Evolutionary conservation across 176 grass and related monocot species (phyloP), one percentile per base, ranked within the genome.

Genomic region (Panicum miliaceum): DNA sequence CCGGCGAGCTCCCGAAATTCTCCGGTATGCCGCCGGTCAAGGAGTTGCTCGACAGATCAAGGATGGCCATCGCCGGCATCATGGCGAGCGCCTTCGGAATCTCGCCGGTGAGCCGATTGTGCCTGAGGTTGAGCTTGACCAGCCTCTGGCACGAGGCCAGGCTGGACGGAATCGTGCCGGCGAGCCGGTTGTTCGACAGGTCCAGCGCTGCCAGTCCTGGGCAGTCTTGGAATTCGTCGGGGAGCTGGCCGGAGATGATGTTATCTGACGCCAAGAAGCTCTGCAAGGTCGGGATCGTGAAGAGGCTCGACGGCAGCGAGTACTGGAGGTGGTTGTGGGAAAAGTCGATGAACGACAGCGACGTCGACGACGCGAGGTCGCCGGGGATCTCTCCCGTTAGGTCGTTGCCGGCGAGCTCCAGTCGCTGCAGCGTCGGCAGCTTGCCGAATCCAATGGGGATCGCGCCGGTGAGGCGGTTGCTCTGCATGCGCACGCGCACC

Each of bases 151-250:
- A 98, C 0, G 96, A 91, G 8, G 91, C 92, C 4, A 98, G 76
- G 80, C 91, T 93, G 38, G 91, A 73, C 7, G 96, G 93, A 3
- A 98, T 90, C 32, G 71, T 62, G 42, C 93, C 87, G 4, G 57
- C 12, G 51, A 98, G 72, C 53, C 73, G 89, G 83, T 98, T 98
- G 76, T 87, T 94, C 26, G 96, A 98, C 62, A 98, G 73, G 58
- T 95, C 96, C n/a, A 98, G 87, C 35, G 87, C 91, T 3, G 87
- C 89, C 36, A 98, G 83, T 0, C 93, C 85, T 16, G 87, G 96
- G 67, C 96, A 98, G 46, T 98, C 96, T 50, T 98, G 96, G 59
- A 98, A 95, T 66, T 95, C 76, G 36, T 98, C 96, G 4, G 96
- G 96, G 64, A 98, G 85, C 52, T 86, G 85, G 34, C 96, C 91